phyloP scores from a whole-genome alignment of 768 basidiomycete species.

The Asterophora parasitica region DNA sequence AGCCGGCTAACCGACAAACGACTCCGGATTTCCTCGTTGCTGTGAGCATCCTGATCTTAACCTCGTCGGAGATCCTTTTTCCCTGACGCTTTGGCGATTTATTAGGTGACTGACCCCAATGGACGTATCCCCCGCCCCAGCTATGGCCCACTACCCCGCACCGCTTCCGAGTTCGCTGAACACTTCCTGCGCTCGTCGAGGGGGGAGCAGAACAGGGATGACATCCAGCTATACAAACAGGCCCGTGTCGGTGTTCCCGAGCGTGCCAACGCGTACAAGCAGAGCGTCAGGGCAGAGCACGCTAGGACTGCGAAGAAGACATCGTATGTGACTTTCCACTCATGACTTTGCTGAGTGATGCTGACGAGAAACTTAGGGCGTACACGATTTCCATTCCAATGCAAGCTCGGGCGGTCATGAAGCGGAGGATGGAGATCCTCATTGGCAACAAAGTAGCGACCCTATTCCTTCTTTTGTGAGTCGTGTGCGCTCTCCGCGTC shows the following conservation, averaged over 20 bases:
- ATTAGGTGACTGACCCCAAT: slow-evolving; percentile 45
- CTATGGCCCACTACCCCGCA: slow-evolving; percentile 32
- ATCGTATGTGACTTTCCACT: slow-evolving; percentile 19
- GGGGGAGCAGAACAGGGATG: slow-evolving; percentile 33
- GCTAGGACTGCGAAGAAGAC: slow-evolving; percentile 36
- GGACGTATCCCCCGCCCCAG: slow-evolving; percentile 41
- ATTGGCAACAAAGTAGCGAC: slow-evolving; percentile 27
- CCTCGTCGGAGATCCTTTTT: not conserved
- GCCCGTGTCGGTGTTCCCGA: slow-evolving; percentile 42
- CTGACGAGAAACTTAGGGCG: slow-evolving; percentile 19
- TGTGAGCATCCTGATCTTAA: slow-evolving; percentile 27
- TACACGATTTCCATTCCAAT: slow-evolving; percentile 33
- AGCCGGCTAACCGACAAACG: slow-evolving; percentile 56
- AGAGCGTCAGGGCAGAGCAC: slow-evolving; percentile 48
- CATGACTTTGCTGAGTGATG: not conserved
- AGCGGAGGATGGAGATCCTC: slow-evolving; percentile 35
- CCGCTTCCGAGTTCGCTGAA: slow-evolving; percentile 41
- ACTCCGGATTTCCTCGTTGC: slow-evolving; percentile 61
- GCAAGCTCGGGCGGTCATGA: slow-evolving; percentile 35
- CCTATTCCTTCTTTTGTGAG: slow-evolving; percentile 27
- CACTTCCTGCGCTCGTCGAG: slow-evolving; percentile 30
- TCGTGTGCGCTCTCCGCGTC: not conserved
- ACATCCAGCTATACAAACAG: slow-evolving; percentile 43
- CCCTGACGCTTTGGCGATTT: not conserved
- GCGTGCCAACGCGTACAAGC: slow-evolving; percentile 34